Evolutionary conservation across 495 filamentous ascomycete species (phyloP), one percentile per base, ranked within the genome.

Genomic region (Penicillium pancosmium): DNA sequence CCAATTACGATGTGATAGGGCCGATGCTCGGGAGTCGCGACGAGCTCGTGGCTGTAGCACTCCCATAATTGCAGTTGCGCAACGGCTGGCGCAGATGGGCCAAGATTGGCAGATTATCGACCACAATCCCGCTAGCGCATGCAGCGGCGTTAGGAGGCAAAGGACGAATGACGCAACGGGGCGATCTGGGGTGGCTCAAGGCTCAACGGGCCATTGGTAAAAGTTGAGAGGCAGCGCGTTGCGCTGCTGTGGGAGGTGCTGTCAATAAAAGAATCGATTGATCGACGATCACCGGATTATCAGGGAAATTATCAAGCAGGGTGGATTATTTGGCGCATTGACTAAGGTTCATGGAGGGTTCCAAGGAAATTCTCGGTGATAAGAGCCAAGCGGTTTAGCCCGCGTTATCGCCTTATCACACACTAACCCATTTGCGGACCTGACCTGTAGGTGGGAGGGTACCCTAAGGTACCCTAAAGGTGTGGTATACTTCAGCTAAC

Each of bases 21-120:
- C 64, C 27, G 75, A 73, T 33, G 68, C 64, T 47, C 63, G 62
- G 43, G 73, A 77, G 54, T 76, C 70, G 59, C 70, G 67, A 55
- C 76, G 73, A 38, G 68, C 66, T 54, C 73, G 73, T 51, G 71
- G 63, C 52, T 72, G 66, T 54, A 78, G 56, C 23, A 77, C 71
- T 27, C 68, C 73, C 75, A 78, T 78, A 12, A 9, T 57, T 18
- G 40, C 16, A 54, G 50, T 63, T 43, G 59, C 61, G 56, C 59
- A 63, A 65, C 27, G 44, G 27, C 50, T 16, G 44, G 25, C 53
- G 16, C 23, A 31, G 27, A 31, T 31, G 49, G 12, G 53, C 21
- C 25, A 59, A 57, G 23, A 54, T 54, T 56, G 64, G 61, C 57
- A 55, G 61, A 59, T 59, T 60, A 51, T 23, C 55, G 66, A 49